Evolutionary conservation across 116 monocot species (phyloP).

Genomic region (Zostera marina): DNA sequence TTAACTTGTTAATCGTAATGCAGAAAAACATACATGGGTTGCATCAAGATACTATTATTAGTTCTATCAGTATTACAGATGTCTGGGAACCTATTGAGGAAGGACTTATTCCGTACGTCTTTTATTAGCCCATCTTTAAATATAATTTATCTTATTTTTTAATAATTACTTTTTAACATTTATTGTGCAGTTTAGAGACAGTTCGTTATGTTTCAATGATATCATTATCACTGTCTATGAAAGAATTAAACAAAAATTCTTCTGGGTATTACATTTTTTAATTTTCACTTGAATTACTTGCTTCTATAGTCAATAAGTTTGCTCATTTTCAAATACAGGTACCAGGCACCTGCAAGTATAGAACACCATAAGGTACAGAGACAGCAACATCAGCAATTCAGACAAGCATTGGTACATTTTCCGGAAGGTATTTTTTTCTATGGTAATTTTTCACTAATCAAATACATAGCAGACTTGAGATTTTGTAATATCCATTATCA

Average conservation of each 20-base stretch:
- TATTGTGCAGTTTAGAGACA: constrained; percentile 53
- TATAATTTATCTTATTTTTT: not conserved
- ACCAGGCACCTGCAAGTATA: constrained; percentile 35
- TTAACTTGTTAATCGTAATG: constrained; percentile 1
- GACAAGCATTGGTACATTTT: constrained; percentile 23
- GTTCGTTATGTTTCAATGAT: constrained; percentile 97
- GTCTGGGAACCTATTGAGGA: constrained; percentile 99
- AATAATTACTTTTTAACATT: not conserved
- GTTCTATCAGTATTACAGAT: constrained; percentile 93
- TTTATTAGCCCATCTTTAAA: not conserved
- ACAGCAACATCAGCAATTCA: constrained; percentile 23
- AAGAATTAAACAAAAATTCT: constrained; percentile 56
- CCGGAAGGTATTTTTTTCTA: constrained; percentile 29
- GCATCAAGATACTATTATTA: constrained; percentile 79
- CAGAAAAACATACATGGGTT: constrained; percentile 71
- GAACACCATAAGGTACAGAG: constrained; percentile 37
- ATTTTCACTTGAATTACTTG: not conserved
- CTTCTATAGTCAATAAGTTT: not conserved
- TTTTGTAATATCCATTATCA: not conserved
- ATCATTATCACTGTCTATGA: constrained; percentile 60
- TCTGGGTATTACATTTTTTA: constrained; percentile 46
- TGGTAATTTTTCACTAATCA: not conserved
- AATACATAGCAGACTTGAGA: not conserved
- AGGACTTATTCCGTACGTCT: constrained; percentile 82
- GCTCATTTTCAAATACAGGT: constrained; percentile 19